phyloP scores from a whole-genome alignment of 1,139 yeast genomes.

The Debaryomyces singareniensis region DNA sequence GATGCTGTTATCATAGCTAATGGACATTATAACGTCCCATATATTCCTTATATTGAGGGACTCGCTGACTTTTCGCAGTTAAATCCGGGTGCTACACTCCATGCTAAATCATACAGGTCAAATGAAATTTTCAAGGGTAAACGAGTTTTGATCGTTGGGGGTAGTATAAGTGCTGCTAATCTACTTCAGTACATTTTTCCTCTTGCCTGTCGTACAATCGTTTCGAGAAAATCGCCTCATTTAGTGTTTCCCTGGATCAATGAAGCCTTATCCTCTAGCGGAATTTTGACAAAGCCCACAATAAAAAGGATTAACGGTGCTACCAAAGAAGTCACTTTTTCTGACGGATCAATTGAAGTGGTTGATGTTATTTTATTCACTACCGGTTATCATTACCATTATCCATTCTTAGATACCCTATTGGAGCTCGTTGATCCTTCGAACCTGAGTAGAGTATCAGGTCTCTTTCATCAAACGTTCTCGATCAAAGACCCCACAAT shows the following conservation, averaged over 20 bases:
- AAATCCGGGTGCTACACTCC: conserved; percentile 45
- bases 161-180: conserved; percentile 45
- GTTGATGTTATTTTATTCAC: conserved; percentile 27
- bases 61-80: conserved; percentile 40
- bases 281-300: conserved; percentile 24
- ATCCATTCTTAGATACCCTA: conserved; percentile 21
- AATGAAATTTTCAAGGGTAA: conserved; percentile 39
- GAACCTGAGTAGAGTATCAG: conserved; percentile 23
- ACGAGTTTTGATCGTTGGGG: conserved; percentile 44
- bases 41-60: conserved; percentile 45
- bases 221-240: conserved; percentile 30
- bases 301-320: conserved; percentile 20
- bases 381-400: conserved; percentile 34
- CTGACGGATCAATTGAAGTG: conserved; percentile 19
- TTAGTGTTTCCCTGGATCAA: conserved; percentile 24
- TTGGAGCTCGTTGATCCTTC: conserved; percentile 20
- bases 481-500: conserved; percentile 36
- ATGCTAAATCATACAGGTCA: conserved; percentile 53
- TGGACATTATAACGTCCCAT: conserved; percentile 52
- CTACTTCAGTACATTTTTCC: conserved; percentile 45
- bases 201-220: conserved; percentile 27
- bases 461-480: conserved; percentile 34
- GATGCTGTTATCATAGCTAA: conserved; percentile 49
- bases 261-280: conserved; percentile 32
- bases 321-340: conserved; percentile 20